Percentiles rank a stretch among this genome's conserved stretches.
Conservation (phyloP, 805 yeast genomes). For the Saccharomycopsis sp. region DNA sequence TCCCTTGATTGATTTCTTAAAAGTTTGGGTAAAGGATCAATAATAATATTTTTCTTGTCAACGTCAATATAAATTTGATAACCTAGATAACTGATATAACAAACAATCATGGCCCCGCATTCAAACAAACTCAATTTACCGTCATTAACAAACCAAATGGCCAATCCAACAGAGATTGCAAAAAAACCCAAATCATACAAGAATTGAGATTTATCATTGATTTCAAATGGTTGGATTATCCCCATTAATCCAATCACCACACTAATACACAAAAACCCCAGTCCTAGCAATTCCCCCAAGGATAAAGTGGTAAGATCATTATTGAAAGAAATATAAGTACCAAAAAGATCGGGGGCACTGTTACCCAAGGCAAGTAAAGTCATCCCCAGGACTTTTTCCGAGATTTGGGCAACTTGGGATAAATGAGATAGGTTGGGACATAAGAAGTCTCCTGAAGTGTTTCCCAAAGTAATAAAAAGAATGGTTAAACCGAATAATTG, state of each 20-base stretch:
- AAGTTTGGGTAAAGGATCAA: too few relatives aligned
- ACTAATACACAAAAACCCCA: slow-evolving; percentile 70
- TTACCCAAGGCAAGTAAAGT: slow-evolving; percentile 86
- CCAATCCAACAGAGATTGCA: slow-evolving; percentile 17
- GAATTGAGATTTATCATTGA: slow-evolving; percentile 24
- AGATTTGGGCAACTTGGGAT: slow-evolving; percentile 45
- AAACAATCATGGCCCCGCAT: slow-evolving; percentile 7
- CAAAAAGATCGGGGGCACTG: slow-evolving; percentile 81
- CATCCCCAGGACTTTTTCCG: slow-evolving; percentile 76
- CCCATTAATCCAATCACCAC: slow-evolving; percentile 77
- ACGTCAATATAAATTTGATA: slow-evolving; percentile 3
- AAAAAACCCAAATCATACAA: slow-evolving; percentile 19
- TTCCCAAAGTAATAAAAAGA: slow-evolving; percentile 56
- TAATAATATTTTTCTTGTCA: background rate
- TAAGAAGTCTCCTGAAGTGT: slow-evolving; percentile 70
- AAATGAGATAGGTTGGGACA: slow-evolving; percentile 68
- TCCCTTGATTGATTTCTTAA: too few relatives aligned
- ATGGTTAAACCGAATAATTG: slow-evolving; percentile 19
- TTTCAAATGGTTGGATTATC: slow-evolving; percentile 50
- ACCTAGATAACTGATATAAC: slow-evolving; percentile 7
- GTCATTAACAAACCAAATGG: slow-evolving; percentile 15
- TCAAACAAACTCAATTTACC: slow-evolving; percentile 11
- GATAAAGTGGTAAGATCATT: slow-evolving; percentile 68
- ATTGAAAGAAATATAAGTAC: slow-evolving; percentile 74
- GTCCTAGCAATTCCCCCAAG: slow-evolving; percentile 80